Conservation (phyloP, 305 asterid species). For the Fraxinus xanthoxyloides region DNA sequence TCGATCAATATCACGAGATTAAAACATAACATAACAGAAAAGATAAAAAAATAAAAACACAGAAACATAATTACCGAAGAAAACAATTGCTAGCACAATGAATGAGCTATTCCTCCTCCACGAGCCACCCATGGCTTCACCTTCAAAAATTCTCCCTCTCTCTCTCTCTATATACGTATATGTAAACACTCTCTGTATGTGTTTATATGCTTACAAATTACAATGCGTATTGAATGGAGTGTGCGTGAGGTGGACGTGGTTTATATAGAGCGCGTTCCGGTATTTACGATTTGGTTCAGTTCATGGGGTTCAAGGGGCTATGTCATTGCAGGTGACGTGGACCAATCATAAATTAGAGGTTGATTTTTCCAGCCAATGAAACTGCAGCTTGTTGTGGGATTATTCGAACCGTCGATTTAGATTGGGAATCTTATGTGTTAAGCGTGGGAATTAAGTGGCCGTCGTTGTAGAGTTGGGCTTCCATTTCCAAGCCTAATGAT, state of each 20-base stretch:
- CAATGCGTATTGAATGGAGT: not conserved
- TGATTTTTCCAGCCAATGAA: constrained; percentile 24
- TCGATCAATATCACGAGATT: not conserved
- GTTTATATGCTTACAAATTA: not conserved
- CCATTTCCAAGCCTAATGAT: constrained; percentile 10
- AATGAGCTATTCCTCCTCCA: constrained; percentile 24
- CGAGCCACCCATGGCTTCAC: constrained; percentile 26
- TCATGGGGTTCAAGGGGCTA: not conserved
- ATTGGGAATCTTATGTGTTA: not conserved
- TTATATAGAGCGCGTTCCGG: not conserved
- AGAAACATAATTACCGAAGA: constrained; percentile 24
- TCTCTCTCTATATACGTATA: not conserved
- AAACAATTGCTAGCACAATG: constrained; percentile 32
- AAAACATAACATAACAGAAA: not conserved
- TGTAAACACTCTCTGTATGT: not conserved
- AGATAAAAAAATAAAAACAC: not conserved
- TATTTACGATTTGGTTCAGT: not conserved
- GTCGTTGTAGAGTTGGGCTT: not conserved
- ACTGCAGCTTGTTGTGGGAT: constrained; percentile 23
- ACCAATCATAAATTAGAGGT: constrained; percentile 26
- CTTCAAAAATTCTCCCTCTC: not conserved
- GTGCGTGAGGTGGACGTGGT: not conserved
- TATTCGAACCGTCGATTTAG: constrained; percentile 23
- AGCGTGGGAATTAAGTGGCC: not conserved
- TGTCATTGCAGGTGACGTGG: constrained; percentile 36